phyloP scores from a whole-genome alignment of 148 eudicot species.

The Selenicereus undatus region DNA sequence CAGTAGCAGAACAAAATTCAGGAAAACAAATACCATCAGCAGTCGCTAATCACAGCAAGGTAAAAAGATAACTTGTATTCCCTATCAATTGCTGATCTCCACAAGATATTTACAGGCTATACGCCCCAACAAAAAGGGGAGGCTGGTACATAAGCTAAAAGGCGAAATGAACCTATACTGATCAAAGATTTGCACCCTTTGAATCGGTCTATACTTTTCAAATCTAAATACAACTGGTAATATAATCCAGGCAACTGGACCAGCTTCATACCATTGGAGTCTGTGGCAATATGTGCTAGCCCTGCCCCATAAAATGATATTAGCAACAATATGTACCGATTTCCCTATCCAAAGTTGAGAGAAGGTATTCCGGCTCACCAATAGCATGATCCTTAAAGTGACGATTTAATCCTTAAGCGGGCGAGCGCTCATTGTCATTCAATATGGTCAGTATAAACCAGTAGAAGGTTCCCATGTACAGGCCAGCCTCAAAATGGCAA shows the following conservation, averaged over 20 bases:
- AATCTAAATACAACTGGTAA: slow-evolving; percentile 1
- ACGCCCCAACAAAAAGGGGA: slow-evolving; percentile 19
- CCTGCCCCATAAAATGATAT: slow-evolving; percentile 16
- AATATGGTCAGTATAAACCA: slow-evolving; percentile 11
- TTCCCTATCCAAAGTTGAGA: no score
- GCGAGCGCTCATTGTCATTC: slow-evolving; percentile 8
- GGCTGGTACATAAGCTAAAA: slow-evolving; percentile 5
- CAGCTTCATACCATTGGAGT: slow-evolving; percentile 23
- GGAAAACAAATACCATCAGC: neutral
- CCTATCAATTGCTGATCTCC: slow-evolving; percentile 16
- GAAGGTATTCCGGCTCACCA: slow-evolving; percentile 23
- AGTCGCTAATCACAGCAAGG: neutral
- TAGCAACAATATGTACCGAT: slow-evolving; percentile 26
- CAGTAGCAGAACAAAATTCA: no score
- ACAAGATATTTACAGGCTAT: slow-evolving; percentile 26
- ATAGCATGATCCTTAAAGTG: neutral
- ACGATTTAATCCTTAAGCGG: neutral
- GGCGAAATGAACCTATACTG: no score
- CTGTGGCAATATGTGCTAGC: slow-evolving; percentile 16
- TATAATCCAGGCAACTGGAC: slow-evolving; percentile 15
- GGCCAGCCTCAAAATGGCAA: slow-evolving; percentile 18
- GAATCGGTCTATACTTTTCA: slow-evolving; percentile 10
- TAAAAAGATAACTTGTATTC: neutral
- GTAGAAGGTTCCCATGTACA: slow-evolving; percentile 15
- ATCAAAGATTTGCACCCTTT: no score